Evolutionary conservation across 2,329 filamentous ascomycete species (phyloP).

Genomic region (Ramularia collo-cygni): DNA sequence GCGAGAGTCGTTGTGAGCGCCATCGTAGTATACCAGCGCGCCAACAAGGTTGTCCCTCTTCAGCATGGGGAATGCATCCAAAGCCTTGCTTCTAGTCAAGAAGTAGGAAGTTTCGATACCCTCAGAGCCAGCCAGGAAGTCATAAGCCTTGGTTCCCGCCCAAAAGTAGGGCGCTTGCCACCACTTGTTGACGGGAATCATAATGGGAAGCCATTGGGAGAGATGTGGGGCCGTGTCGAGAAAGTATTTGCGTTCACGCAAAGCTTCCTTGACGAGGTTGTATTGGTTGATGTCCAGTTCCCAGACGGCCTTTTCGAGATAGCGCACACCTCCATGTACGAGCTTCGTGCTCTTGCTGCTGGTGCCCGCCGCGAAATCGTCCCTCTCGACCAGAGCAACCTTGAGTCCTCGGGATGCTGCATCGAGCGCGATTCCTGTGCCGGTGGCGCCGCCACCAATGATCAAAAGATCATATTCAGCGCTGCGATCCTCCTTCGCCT

Average conservation of each 20-base stretch:
- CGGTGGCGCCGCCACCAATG: slow-evolving; percentile 73
- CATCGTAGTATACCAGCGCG: slow-evolving; percentile 85
- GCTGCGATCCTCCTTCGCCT: slow-evolving; percentile 17
- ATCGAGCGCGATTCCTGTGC: slow-evolving; percentile 73
- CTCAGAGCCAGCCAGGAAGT: slow-evolving; percentile 76
- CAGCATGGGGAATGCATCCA: slow-evolving; percentile 84
- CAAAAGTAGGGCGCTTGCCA: slow-evolving; percentile 78
- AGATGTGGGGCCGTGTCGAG: slow-evolving; percentile 77
- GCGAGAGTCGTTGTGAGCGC: slow-evolving; percentile 83
- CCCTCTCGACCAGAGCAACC: slow-evolving; percentile 73
- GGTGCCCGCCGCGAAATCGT: slow-evolving; percentile 75
- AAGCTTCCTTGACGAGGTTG: slow-evolving; percentile 70
- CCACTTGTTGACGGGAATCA: slow-evolving; percentile 76
- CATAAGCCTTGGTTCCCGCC: slow-evolving; percentile 74
- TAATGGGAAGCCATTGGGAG: slow-evolving; percentile 72
- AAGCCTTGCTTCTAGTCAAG: slow-evolving; percentile 74
- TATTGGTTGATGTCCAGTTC: slow-evolving; percentile 77
- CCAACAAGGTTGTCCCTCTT: slow-evolving; percentile 72
- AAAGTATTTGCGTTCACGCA: slow-evolving; percentile 77
- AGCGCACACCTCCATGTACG: slow-evolving; percentile 77
- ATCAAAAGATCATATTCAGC: slow-evolving; percentile 67
- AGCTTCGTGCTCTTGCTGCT: slow-evolving; percentile 85
- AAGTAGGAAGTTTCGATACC: slow-evolving; percentile 88
- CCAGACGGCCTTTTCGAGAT: slow-evolving; percentile 80
- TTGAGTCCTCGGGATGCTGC: slow-evolving; percentile 71